Percentiles rank a stretch among this genome's conserved stretches.
Conservation (phyloP, 352 stramenopile genomes). For the Phytophthora podocarpi region DNA sequence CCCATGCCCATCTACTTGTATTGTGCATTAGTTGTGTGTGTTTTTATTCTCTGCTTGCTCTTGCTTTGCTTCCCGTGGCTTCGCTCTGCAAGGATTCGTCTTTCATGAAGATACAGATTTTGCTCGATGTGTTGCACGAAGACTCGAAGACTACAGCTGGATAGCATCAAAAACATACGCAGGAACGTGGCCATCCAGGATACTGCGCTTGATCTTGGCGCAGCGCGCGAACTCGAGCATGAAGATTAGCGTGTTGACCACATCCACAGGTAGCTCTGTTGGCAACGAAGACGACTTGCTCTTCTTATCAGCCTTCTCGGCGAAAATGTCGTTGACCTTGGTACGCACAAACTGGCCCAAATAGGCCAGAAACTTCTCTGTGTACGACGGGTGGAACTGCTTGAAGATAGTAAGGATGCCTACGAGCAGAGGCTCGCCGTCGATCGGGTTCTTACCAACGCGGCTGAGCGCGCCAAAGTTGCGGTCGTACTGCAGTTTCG, state of each 20-base stretch:
- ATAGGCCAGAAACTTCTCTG: slow-evolving; percentile 92
- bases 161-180: slow-evolving; percentile 92
- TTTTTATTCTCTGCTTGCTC: slow-evolving; percentile 13
- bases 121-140: background rate
- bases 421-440: slow-evolving; percentile 91
- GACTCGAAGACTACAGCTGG: slow-evolving; percentile 52
- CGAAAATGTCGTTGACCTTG: slow-evolving; percentile 86
- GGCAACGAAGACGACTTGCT: slow-evolving; percentile 38
- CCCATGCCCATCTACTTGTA: slow-evolving; percentile 12
- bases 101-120: slow-evolving; percentile 1
- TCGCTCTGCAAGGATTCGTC: slow-evolving; percentile 2
- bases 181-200: slow-evolving; percentile 83
- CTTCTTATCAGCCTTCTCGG: slow-evolving; percentile 58
- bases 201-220: slow-evolving; percentile 82
- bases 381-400: slow-evolving; percentile 95
- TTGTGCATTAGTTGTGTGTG: slow-evolving; percentile 16
- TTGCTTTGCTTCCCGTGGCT: slow-evolving; percentile 7
- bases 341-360: slow-evolving; percentile 93
- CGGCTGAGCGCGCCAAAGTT: slow-evolving; percentile 91
- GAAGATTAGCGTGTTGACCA: slow-evolving; percentile 90
- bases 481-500: slow-evolving; percentile 93
- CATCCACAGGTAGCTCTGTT: slow-evolving; percentile 73
- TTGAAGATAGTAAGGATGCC: slow-evolving; percentile 94
- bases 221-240: slow-evolving; percentile 89
- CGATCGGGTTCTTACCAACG: slow-evolving; percentile 91